phyloP scores from a whole-genome alignment of 192 early-diverging fungal genomes.

The Coemansia sp. region DNA sequence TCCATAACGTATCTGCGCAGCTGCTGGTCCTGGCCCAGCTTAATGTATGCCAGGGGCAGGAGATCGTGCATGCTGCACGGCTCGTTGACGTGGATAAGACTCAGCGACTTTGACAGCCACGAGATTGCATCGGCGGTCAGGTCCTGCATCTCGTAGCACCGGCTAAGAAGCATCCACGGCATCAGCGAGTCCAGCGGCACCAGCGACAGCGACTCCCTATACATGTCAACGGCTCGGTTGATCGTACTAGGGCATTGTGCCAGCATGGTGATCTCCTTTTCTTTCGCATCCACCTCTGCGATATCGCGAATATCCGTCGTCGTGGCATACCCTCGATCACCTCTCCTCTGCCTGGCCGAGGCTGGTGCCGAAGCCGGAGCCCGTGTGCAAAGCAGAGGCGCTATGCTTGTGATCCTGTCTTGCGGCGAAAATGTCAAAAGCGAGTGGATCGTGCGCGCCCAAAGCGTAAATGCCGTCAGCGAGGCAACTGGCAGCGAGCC shows the following conservation, averaged over 20 bases:
- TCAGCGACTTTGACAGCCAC: slow-evolving; percentile 25
- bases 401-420: slow-evolving; percentile 38
- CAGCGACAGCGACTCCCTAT: slow-evolving; percentile 9
- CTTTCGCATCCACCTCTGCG: background rate
- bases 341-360: background rate
- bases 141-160: slow-evolving; percentile 20
- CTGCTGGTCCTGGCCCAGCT: slow-evolving; percentile 19
- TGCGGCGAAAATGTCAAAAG: slow-evolving; percentile 37
- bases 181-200: slow-evolving; percentile 29
- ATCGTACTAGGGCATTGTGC: slow-evolving; percentile 27
- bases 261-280: slow-evolving; percentile 24
- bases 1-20: slow-evolving; percentile 20
- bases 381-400: slow-evolving; percentile 24
- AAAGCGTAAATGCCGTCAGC: slow-evolving; percentile 37
- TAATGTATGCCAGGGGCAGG: slow-evolving; percentile 28
- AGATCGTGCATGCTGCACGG: slow-evolving; percentile 18
- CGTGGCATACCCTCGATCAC: background rate
- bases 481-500: slow-evolving; percentile 35
- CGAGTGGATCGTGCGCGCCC: slow-evolving; percentile 40
- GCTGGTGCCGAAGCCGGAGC: background rate
- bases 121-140: background rate
- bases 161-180: slow-evolving; percentile 45
- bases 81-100: slow-evolving; percentile 11
- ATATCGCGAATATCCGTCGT: background rate
- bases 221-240: slow-evolving; percentile 24